Evolutionary conservation across 2,329 filamentous ascomycete genomes (phyloP).

Genomic region (Graphiopsis chlorocephala): DNA sequence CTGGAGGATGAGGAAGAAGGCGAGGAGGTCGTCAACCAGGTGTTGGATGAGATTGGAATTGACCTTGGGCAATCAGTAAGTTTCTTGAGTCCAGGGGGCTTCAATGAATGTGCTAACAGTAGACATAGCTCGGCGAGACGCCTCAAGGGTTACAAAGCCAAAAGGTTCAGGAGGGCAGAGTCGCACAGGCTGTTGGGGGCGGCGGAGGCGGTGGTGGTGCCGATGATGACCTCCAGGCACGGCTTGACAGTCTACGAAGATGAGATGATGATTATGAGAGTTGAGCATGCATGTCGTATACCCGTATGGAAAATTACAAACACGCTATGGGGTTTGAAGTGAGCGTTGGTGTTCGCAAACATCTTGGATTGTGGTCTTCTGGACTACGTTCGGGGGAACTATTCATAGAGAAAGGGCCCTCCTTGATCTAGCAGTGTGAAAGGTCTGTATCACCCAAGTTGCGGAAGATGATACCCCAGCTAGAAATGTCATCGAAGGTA

Average conservation of each 20-base stretch:
- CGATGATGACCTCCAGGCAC: conserved; percentile 82
- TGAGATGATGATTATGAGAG: conserved; percentile 19
- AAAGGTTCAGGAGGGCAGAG: conserved; percentile 68
- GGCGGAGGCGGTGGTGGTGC: conserved; percentile 57
- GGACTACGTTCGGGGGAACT: background rate
- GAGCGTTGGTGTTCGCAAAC: background rate
- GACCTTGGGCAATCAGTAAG: conserved; percentile 86
- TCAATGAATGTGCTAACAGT: background rate
- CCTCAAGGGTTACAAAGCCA: conserved; percentile 77
- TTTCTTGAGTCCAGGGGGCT: conserved; percentile 21
- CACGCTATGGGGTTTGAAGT: background rate
- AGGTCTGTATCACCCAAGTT: background rate
- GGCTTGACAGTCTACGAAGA: conserved; percentile 73
- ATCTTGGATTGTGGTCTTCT: too few relatives aligned
- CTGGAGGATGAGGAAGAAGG: conserved; percentile 89
- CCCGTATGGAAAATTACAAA: conserved; percentile 8
- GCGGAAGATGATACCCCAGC: background rate
- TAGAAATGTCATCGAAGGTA: background rate
- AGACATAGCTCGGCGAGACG: conserved; percentile 78
- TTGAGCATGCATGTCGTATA: conserved; percentile 9
- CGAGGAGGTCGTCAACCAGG: conserved; percentile 94
- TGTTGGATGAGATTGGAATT: conserved; percentile 93
- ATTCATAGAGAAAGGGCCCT: background rate
- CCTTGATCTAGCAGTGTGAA: background rate
- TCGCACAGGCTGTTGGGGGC: conserved; percentile 81